Evolutionary conservation across 2,329 filamentous ascomycete species (phyloP), one percentile per base, ranked within the genome.

Genomic region (Penicillium rolfsii): DNA sequence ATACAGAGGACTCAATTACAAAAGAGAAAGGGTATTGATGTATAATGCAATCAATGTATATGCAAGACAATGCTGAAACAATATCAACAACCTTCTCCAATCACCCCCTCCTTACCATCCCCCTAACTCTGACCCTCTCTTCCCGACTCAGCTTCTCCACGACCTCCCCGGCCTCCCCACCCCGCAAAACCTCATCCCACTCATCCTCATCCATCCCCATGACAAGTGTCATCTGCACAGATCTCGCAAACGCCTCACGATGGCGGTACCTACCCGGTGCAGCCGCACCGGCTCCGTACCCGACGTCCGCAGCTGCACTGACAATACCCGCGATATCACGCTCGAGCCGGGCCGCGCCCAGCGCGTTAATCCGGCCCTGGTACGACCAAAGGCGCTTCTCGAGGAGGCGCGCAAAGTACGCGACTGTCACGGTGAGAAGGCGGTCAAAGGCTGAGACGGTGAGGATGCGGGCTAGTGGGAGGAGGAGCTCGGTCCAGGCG

Each of bases 131-230:
- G 66, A 82, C 83, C 73, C 90, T 87, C 79, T 96, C 93, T 59
- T 93, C 91, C 45, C 84, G 83, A 54, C 84, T 82, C 71, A 95
- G 87, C 11, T 85, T 89, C 53, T 85, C 88, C 12, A 87, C 85
- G 14, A 82, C 78, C 57, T 85, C 82, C 58, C 74, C 73, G 62
- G 76, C 73, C 52, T 78, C 74, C 36, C 76, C 77, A 38, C 80
- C 82, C 35, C 81, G 77, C 43, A 83, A 78, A 5, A 93, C 77
- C 76, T 95, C 92, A 52, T 94, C 91, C 91, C 93, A 97, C 77
- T 97, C 94, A 60, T 97, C 93, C 36, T 95, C 91, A 74, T 97
- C 93, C 92, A 97, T 96, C 68, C 93, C 94, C 73, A 94, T 88
- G 16, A 97, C 87, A 82, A 96, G 87, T 59, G 90, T 86, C 69